Evolutionary conservation across 768 basidiomycete species (phyloP).

Genomic region (Mycena pura): DNA sequence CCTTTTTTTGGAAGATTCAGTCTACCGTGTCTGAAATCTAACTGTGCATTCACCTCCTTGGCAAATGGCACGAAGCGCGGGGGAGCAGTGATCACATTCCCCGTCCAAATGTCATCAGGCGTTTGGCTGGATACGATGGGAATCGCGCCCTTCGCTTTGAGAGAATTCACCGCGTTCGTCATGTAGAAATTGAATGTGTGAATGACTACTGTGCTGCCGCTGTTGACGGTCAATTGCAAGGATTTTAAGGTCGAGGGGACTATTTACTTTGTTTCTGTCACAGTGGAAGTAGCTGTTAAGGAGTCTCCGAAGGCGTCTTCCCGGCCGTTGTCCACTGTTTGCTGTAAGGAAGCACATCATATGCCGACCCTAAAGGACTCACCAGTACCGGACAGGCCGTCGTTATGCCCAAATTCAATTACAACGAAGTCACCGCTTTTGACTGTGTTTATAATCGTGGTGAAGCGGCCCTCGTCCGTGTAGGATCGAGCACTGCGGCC

Average conservation of each 20-base stretch:
- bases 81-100: slow-evolving; percentile 41
- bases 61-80: slow-evolving; percentile 55
- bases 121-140: slow-evolving; percentile 57
- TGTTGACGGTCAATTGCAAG: slow-evolving; percentile 16
- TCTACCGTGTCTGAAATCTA: background rate
- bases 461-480: slow-evolving; percentile 55
- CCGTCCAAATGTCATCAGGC: slow-evolving; percentile 52
- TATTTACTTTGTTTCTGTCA: slow-evolving; percentile 43
- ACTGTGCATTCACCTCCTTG: slow-evolving; percentile 9
- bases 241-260: background rate
- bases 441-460: slow-evolving; percentile 46
- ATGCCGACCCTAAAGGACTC: background rate
- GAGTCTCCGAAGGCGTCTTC: slow-evolving; percentile 48
- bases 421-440: slow-evolving; percentile 50
- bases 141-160: slow-evolving; percentile 54
- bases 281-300: slow-evolving; percentile 43
- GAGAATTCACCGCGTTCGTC: slow-evolving; percentile 22
- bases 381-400: slow-evolving; percentile 33
- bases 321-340: slow-evolving; percentile 48
- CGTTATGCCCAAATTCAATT: slow-evolving; percentile 53
- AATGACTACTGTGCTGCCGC: slow-evolving; percentile 46
- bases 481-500: slow-evolving; percentile 55
- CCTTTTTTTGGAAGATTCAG: slow-evolving; percentile 19
- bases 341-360: background rate
- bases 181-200: slow-evolving; percentile 48